These are phyloP conservation scores for Epichloe gansuensis DNA, from an alignment of 2,329 filamentous ascomycete species.

Conservation along the genomic window DNA sequence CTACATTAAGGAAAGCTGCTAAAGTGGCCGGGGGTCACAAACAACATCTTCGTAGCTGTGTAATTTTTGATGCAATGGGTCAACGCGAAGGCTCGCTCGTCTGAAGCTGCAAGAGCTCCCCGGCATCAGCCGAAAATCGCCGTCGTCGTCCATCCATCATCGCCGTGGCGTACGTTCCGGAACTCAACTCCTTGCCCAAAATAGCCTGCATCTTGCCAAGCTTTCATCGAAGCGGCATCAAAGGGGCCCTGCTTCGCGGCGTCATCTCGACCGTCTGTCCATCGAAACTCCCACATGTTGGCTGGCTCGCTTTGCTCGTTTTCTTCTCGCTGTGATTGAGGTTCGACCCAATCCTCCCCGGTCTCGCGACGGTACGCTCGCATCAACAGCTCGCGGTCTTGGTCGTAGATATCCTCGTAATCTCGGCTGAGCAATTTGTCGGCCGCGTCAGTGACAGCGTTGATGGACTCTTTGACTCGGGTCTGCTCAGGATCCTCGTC, in stretches of 20 bases:
- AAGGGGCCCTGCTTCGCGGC: slow-evolving; percentile 75
- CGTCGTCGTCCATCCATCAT: slow-evolving; percentile 36
- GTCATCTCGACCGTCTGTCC: slow-evolving; percentile 77
- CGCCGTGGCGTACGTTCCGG: slow-evolving; percentile 41
- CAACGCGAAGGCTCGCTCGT: background rate
- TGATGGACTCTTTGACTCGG: slow-evolving; percentile 59
- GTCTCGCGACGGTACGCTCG: slow-evolving; percentile 76
- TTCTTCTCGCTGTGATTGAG: slow-evolving; percentile 17
- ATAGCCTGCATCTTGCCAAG: slow-evolving; percentile 85
- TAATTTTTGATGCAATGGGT: background rate
- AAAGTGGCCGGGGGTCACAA: background rate
- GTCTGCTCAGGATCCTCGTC: slow-evolving; percentile 54
- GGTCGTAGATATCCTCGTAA: slow-evolving; percentile 82
- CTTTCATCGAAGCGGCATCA: slow-evolving; percentile 71
- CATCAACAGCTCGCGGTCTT: slow-evolving; percentile 70
- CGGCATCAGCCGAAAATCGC: slow-evolving; percentile 34
- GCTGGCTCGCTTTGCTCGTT: slow-evolving; percentile 9
- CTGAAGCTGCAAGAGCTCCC: background rate
- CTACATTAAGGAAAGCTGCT: background rate
- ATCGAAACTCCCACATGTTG: slow-evolving; percentile 71
- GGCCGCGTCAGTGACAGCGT: slow-evolving; percentile 77
- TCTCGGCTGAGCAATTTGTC: slow-evolving; percentile 76
- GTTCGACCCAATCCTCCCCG: slow-evolving; percentile 66
- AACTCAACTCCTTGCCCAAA: slow-evolving; percentile 86
- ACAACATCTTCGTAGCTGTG: background rate